These are phyloP conservation scores for Jaenimonas drosophilae DNA, from an alignment of 208 protist species.

Conservation along the genomic window DNA sequence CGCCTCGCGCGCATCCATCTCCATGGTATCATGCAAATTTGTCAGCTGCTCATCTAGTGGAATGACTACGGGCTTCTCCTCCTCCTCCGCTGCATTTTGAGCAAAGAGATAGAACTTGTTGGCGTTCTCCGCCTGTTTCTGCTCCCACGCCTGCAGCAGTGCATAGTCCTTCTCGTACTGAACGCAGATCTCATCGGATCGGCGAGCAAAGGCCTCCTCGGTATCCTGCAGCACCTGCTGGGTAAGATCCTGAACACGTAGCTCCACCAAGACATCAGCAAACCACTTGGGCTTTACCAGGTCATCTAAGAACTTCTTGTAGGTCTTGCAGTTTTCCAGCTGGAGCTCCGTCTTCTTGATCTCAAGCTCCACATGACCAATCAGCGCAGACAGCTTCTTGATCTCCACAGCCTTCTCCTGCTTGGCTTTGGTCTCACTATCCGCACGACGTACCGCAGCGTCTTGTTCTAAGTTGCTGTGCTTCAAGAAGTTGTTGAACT, in stretches of 20 bases:
- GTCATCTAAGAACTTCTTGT: conserved; percentile 90
- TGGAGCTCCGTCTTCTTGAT: conserved; percentile 87
- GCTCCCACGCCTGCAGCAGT: conserved; percentile 2
- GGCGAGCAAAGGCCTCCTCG: conserved; percentile 31
- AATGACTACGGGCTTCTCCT: conserved; percentile 14
- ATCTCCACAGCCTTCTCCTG: conserved; percentile 91
- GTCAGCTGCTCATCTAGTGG: conserved; percentile 43
- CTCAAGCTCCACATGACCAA: conserved; percentile 79
- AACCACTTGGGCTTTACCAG: conserved; percentile 84
- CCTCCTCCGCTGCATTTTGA: conserved; percentile 8
- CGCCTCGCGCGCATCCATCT: conserved; percentile 28
- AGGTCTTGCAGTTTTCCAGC: conserved; percentile 85
- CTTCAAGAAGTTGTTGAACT: conserved; percentile 94
- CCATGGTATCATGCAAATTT: conserved; percentile 41
- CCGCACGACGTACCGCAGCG: conserved; percentile 89
- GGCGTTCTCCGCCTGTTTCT: conserved; percentile 8
- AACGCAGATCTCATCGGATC: conserved; percentile 12
- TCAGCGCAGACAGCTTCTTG: conserved; percentile 92
- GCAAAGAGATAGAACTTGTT: background rate
- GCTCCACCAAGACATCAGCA: conserved; percentile 50
- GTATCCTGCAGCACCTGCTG: conserved; percentile 44
- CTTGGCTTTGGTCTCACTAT: conserved; percentile 87
- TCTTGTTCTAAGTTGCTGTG: conserved; percentile 93
- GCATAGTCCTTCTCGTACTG: conserved; percentile 8
- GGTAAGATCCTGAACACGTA: conserved; percentile 54